Evolutionary conservation across 441 rosid genomes (phyloP), one percentile per base, ranked within the genome.

Genomic region (Eruca vesicaria): DNA sequence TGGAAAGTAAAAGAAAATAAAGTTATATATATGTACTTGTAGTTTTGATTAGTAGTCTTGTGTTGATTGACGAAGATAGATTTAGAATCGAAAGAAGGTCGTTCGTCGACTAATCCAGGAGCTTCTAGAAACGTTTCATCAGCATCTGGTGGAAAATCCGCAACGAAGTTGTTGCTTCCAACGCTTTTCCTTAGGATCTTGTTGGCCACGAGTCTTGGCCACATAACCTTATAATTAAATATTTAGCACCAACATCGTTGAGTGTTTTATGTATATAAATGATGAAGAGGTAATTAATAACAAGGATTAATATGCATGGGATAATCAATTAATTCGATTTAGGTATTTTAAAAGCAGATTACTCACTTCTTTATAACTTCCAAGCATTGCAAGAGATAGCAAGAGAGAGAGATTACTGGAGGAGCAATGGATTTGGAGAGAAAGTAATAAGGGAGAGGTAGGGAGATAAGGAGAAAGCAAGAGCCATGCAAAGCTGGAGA

Each of bases 191-290:
- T 78, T 33, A 95, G 80, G 80, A 90, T 41, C 85, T 91, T 93
- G 84, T 79, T 93, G 9, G 86, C 96, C 21, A 95, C 86, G 71
- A 91, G 80, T 82, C 87, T 87, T 36, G 95, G 93, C 99, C 98
- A 93, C 95, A 93, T 92, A 69, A 89, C 86, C 91, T 86, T 72
- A 28, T 15, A 28, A 18, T 16, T 26, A 36, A n/a, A 58, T 16
- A 63, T 41, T 2, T 29, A 50, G 56, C 56, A 50, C 18, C 56
- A 50, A 8, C 20, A 16, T 18, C 56, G 23, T 50, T 29, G 32
- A 2, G 61, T 23, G 7, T 14, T 68, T 11, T 26, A 64, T 29
- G 20, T 68, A 23, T 16, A 61, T 23, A 14, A 75, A 26, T 28
- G 57, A 52, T 33, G 33, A n/a, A 50, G 43, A 61, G 21, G 14